These are phyloP conservation scores for Hippophae tibetana DNA, from an alignment of 306 rosid species.

Conservation along the genomic window DNA sequence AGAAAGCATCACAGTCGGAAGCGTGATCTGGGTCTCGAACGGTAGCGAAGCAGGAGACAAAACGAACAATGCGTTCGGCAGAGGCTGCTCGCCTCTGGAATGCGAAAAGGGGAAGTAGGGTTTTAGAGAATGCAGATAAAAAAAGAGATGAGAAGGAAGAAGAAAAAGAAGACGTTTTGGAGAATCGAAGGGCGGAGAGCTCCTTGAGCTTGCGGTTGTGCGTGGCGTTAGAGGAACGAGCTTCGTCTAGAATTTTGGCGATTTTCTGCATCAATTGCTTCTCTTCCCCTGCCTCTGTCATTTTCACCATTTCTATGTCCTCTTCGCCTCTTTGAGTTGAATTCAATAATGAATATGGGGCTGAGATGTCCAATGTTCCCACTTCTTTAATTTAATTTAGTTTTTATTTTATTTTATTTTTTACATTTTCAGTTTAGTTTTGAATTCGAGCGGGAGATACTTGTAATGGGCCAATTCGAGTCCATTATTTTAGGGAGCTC, in stretches of 20 bases:
- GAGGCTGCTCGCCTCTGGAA: constrained; percentile 58
- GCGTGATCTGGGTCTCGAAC: constrained; percentile 22
- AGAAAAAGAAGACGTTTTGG: constrained; percentile 31
- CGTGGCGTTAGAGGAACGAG: constrained; percentile 55
- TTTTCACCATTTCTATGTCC: constrained; percentile 23
- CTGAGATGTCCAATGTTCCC: too few species aligned
- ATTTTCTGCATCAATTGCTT: constrained; percentile 37
- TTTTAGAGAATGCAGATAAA: constrained; percentile 58
- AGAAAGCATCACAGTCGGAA: constrained; percentile 38
- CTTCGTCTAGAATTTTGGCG: constrained; percentile 55
- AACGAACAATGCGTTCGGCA: constrained; percentile 62
- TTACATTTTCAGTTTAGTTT: too few species aligned
- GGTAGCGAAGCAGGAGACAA: constrained; percentile 55
- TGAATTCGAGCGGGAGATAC: too few species aligned
- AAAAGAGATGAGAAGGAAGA: constrained; percentile 21
- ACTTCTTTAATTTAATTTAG: too few species aligned
- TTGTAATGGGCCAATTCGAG: too few species aligned
- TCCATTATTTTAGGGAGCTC: too few species aligned
- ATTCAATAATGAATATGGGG: constrained; percentile 13
- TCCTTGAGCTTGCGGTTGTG: constrained; percentile 91
- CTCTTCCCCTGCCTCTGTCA: constrained; percentile 22
- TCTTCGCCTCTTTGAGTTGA: constrained; percentile 21
- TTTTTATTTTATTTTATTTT: too few species aligned
- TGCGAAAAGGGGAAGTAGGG: constrained; percentile 53
- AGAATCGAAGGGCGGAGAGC: constrained; percentile 43